Evolutionary conservation across 2,329 filamentous ascomycete species (phyloP).

Genomic region (Paracoccidioides brasiliensis): DNA sequence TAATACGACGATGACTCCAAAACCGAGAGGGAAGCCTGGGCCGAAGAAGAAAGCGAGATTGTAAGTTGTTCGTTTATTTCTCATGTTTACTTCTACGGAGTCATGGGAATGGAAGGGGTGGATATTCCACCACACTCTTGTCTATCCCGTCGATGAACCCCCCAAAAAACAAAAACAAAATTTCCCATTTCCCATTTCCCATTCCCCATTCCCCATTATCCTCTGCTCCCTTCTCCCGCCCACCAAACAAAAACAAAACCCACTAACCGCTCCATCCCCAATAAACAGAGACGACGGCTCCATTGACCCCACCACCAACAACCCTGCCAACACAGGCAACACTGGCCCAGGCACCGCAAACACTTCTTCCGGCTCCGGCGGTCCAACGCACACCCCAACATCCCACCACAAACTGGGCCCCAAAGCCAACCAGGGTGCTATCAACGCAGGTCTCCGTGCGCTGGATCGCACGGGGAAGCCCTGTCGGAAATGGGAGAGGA

Average conservation of each 20-base stretch:
- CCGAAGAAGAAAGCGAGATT: constrained; percentile 92
- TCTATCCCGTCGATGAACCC: background rate
- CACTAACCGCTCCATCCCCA: background rate
- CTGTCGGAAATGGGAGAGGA: constrained; percentile 81
- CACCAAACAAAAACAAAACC: background rate
- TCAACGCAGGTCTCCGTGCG: constrained; percentile 89
- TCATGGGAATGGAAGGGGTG: too few relatives aligned
- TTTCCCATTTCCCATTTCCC: background rate
- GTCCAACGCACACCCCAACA: background rate
- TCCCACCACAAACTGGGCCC: constrained; percentile 71
- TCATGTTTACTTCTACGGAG: too few relatives aligned
- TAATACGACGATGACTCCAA: too few relatives aligned
- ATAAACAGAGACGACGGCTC: constrained; percentile 37
- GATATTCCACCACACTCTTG: too few relatives aligned
- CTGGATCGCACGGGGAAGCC: constrained; percentile 86
- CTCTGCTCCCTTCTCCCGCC: too few relatives aligned
- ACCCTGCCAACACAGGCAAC: constrained; percentile 39
- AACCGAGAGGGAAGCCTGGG: constrained; percentile 72
- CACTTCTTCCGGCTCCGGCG: background rate
- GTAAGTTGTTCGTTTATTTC: too few relatives aligned
- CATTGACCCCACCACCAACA: constrained; percentile 28
- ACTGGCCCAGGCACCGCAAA: constrained; percentile 18
- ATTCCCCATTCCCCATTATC: background rate
- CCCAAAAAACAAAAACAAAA: background rate
- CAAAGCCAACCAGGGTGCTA: constrained; percentile 92